These are phyloP conservation scores for Tolypocladium album DNA, from an alignment of 2,329 filamentous ascomycete species.

Conservation along the genomic window DNA sequence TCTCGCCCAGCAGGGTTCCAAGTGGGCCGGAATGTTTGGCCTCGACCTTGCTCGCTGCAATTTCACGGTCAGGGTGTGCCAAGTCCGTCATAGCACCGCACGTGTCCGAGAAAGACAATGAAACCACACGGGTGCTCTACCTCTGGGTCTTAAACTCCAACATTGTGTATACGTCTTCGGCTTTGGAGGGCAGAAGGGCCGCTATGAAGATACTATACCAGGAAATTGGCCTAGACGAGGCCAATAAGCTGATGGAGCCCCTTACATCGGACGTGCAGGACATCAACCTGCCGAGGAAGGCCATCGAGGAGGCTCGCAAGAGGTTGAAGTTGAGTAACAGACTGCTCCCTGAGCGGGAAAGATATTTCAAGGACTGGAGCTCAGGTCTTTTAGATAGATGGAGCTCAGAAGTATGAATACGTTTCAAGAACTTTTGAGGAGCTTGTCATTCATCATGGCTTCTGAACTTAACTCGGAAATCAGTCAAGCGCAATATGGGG, in stretches of 20 bases:
- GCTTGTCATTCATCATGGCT: not conserved
- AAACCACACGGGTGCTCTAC: slow-evolving; percentile 23
- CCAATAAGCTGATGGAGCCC: slow-evolving; percentile 36
- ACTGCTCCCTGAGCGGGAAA: slow-evolving; percentile 43
- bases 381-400: slow-evolving; percentile 49
- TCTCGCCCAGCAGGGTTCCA: slow-evolving; percentile 16
- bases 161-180: slow-evolving; percentile 39
- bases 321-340: slow-evolving; percentile 36
- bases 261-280: slow-evolving; percentile 49
- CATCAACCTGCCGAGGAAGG: slow-evolving; percentile 38
- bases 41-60: slow-evolving; percentile 39
- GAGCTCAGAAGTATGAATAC: slow-evolving; percentile 5
- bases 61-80: slow-evolving; percentile 45
- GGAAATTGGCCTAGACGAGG: slow-evolving; percentile 29
- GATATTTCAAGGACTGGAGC: slow-evolving; percentile 54
- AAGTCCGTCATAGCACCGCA: slow-evolving; percentile 40
- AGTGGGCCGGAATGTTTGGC: slow-evolving; percentile 39
- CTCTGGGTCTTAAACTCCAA: slow-evolving; percentile 48
- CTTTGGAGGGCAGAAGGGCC: slow-evolving; percentile 13
- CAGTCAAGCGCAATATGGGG: not conserved
- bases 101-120: not conserved
- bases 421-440: no score
- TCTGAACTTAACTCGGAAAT: not conserved
- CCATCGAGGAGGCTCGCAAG: slow-evolving; percentile 33
- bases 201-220: slow-evolving; percentile 46